Percentiles rank a stretch among this genome's conserved stretches.
Conservation (phyloP, 805 yeast genomes). For the Hyphopichia homilentoma region DNA sequence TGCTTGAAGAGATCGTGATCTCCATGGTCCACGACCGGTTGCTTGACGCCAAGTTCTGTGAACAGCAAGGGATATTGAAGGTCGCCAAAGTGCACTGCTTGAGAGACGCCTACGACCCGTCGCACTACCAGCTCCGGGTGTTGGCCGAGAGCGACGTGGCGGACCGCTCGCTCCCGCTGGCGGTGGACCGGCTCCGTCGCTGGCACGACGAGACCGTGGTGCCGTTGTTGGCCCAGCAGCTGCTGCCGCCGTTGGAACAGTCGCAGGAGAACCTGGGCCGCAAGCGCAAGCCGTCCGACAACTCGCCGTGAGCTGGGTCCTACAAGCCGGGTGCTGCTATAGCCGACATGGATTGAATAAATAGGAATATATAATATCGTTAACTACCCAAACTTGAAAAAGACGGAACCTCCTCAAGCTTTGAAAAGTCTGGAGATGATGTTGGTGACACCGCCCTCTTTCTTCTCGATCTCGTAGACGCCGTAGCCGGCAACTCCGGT, state of each 20-base stretch:
- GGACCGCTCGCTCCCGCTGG: constrained; percentile 13
- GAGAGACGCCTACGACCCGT: constrained; percentile 31
- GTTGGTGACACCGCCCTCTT: constrained; percentile 60
- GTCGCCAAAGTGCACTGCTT: constrained; percentile 15
- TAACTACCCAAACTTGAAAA: too few relatives aligned
- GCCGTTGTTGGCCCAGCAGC: constrained; percentile 9
- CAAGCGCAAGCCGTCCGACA: too few relatives aligned
- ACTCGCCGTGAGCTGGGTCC: too few relatives aligned
- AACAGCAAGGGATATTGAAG: constrained; percentile 12
- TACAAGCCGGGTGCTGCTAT: too few relatives aligned
- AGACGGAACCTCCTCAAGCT: constrained; percentile 25
- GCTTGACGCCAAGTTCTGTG: constrained; percentile 26
- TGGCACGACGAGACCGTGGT: constrained; percentile 20
- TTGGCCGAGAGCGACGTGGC: constrained; percentile 22
- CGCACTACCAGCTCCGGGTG: constrained; percentile 16
- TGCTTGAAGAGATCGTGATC: constrained; percentile 22
- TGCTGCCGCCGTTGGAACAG: too few relatives aligned
- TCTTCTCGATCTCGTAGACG: constrained; percentile 62
- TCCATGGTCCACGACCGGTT: constrained; percentile 20
- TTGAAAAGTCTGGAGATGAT: constrained; percentile 38
- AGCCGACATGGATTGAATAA: too few relatives aligned
- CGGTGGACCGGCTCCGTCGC: constrained; percentile 12
- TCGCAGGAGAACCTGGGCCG: too few relatives aligned
- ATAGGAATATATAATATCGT: too few relatives aligned
- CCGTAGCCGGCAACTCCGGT: constrained; percentile 68